phyloP scores from a whole-genome alignment of 2,329 filamentous ascomycete species.

The Penicillium sp. region DNA sequence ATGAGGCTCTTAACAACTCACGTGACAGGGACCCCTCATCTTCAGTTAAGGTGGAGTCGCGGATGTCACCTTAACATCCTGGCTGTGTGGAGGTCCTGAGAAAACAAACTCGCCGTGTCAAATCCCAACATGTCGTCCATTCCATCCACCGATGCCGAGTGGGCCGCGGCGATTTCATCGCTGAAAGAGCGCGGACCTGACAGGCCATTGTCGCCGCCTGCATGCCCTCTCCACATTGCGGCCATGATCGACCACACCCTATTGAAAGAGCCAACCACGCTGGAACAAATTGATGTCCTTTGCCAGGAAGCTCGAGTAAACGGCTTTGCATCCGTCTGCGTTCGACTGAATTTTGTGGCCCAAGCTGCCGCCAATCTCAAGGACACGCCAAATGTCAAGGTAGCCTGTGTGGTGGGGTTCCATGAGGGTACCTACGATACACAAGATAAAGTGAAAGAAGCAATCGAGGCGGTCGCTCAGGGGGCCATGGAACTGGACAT shows the following conservation, averaged over 20 bases:
- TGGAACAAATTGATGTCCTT: slow-evolving; percentile 58
- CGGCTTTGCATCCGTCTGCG: slow-evolving; percentile 59
- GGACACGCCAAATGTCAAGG: slow-evolving; percentile 52
- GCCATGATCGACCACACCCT: slow-evolving; percentile 53
- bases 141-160: slow-evolving; percentile 43
- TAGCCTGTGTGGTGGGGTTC: slow-evolving; percentile 66
- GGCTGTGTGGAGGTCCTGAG: slow-evolving; percentile 8
- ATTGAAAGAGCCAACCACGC: slow-evolving; percentile 50
- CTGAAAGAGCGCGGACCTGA: slow-evolving; percentile 37
- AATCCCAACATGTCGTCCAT: slow-evolving; percentile 31
- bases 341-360: slow-evolving; percentile 60
- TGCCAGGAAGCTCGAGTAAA: slow-evolving; percentile 60
- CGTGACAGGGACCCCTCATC: slow-evolving; percentile 25
- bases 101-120: neutral
- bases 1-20: slow-evolving; percentile 16
- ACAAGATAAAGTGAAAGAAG: slow-evolving; percentile 58
- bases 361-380: slow-evolving; percentile 57
- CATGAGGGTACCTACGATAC: slow-evolving; percentile 64
- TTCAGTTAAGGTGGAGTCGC: neutral
- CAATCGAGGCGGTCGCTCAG: slow-evolving; percentile 54
- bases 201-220: slow-evolving; percentile 30
- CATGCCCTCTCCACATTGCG: slow-evolving; percentile 38
- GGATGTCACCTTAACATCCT: slow-evolving; percentile 1
- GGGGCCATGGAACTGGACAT: slow-evolving; percentile 65
- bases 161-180: slow-evolving; percentile 39